A percentile compares a stretch with the other conserved stretches of the same genome.
phyloP scores from a whole-genome alignment of 768 basidiomycete genomes.

The Pisolithus tinctorius region DNA sequence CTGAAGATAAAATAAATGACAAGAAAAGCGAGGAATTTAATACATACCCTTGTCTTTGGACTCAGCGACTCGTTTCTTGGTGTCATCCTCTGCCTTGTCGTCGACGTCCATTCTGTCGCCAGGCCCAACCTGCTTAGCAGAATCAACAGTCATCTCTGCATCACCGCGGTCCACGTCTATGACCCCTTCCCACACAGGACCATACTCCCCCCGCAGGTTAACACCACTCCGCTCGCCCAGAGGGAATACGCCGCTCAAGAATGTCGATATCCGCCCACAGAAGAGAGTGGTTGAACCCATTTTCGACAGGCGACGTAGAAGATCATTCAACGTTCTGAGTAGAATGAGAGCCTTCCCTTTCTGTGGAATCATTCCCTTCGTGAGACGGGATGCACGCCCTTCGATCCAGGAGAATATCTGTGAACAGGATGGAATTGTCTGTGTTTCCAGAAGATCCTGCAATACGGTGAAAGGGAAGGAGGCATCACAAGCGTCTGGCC shows the following conservation, averaged over 20 bases:
- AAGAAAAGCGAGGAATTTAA: not conserved
- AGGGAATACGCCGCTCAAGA: constrained; percentile 80
- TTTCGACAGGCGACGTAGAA: constrained; percentile 81
- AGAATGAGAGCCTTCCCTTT: constrained; percentile 85
- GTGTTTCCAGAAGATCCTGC: constrained; percentile 78
- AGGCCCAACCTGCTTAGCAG: constrained; percentile 25
- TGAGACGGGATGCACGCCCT: constrained; percentile 58
- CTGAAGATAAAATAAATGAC: constrained; percentile 28
- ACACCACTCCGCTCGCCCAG: constrained; percentile 88
- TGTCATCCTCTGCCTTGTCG: constrained; percentile 21
- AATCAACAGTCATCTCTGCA: constrained; percentile 25
- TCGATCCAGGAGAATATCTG: constrained; percentile 89
- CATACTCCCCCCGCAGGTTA: constrained; percentile 84
- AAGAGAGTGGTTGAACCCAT: constrained; percentile 80
- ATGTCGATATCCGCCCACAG: constrained; percentile 84
- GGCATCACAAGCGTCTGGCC: constrained; percentile 68
- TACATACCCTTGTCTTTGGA: constrained; percentile 46
- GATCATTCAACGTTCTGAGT: constrained; percentile 79
- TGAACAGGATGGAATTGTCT: constrained; percentile 80
- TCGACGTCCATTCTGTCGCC: constrained; percentile 63
- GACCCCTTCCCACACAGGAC: constrained; percentile 70
- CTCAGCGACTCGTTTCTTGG: constrained; percentile 29
- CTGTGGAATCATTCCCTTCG: constrained; percentile 72
- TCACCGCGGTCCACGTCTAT: constrained; percentile 32
- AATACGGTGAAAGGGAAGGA: constrained; percentile 67